Evolutionary conservation across 2,329 filamentous ascomycete genomes (phyloP), one percentile per base, ranked within the genome.

Genomic region (Davidsoniella eucalypti): DNA sequence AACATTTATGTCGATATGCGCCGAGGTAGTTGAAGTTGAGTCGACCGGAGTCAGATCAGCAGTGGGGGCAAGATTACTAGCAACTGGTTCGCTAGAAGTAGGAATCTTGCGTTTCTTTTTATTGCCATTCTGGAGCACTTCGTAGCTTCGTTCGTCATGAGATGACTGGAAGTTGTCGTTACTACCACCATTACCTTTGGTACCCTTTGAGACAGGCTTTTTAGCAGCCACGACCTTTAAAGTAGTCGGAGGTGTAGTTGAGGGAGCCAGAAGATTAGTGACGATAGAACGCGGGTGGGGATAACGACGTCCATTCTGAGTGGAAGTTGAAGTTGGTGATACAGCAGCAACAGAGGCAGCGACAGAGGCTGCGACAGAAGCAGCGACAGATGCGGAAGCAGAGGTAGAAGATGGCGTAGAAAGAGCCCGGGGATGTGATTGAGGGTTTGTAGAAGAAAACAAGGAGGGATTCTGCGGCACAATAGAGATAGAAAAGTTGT

Each of bases 101-200:
- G 92, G 92, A 37, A 98, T 96, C 67, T 98, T 98, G 57, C 92
- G 78, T 66, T 98, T 98, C 67, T 98, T 98, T 63, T 98, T 98
- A 64, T 94, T 96, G 36, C 87, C 94, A 60, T 96, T 96, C 65
- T 98, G 92, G 59, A 95, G 8, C 8, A 5, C 94, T 5, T 87
- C 92, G 64, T 98, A 92, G 63, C 96, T 96, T 12, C 88, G 26
- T 49, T 49, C 12, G 33, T 37, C 41, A 39, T 44, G 14, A 45
- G 23, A 33, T 25, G 40, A 37, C 18, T 42, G 40, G 23, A 7
- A 8, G 10, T 7, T 33, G 10, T 33, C 26, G 10, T 33, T 7
- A 33, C 26, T 10, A 33, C 10, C 10, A 33, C 10, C 10, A 33
- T 7, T 33, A 33, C 26, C 26, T 33, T 12, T 33, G 10, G 26